Evolutionary conservation across 768 basidiomycete species (phyloP).

Genomic region (Trichaptum fuscoviolaceum): DNA sequence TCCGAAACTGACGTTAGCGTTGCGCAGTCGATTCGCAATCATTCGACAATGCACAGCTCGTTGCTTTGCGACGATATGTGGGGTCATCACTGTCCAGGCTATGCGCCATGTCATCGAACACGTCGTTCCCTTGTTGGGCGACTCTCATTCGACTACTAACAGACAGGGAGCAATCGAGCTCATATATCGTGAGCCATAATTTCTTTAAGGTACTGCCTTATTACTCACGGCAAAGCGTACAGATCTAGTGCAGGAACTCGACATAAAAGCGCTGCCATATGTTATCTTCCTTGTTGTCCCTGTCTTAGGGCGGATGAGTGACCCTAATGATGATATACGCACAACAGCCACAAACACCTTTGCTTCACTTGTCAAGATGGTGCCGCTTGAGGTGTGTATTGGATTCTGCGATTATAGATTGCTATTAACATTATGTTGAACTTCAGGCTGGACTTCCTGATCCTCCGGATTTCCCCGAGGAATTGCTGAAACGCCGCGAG

Average conservation of each 20-base stretch:
- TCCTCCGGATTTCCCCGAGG: conserved; percentile 86
- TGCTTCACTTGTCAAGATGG: conserved; percentile 96
- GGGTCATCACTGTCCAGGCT: conserved; percentile 76
- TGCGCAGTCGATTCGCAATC: conserved; percentile 86
- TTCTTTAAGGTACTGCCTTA: background rate
- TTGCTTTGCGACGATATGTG: conserved; percentile 84
- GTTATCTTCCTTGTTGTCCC: conserved; percentile 97
- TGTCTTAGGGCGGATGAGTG: conserved; percentile 95
- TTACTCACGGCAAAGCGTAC: conserved; percentile 8
- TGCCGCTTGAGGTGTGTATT: conserved; percentile 80
- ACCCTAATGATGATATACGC: conserved; percentile 85
- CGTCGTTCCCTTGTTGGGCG: conserved; percentile 76
- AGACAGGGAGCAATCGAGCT: conserved; percentile 89
- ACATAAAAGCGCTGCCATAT: conserved; percentile 93
- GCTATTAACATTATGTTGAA: background rate
- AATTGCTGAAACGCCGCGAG: conserved; percentile 79
- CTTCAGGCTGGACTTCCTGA: conserved; percentile 91
- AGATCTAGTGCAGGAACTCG: conserved; percentile 91
- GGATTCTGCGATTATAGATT: background rate
- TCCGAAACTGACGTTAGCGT: conserved; percentile 67
- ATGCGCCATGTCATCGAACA: conserved; percentile 89
- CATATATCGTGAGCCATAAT: conserved; percentile 72
- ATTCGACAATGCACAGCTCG: conserved; percentile 84
- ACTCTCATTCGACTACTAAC: conserved; percentile 65
- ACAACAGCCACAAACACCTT: conserved; percentile 96